Base-by-base conservation (phyloP, 257 asterid species). In the Parsonsia alboflavescens region DNA sequence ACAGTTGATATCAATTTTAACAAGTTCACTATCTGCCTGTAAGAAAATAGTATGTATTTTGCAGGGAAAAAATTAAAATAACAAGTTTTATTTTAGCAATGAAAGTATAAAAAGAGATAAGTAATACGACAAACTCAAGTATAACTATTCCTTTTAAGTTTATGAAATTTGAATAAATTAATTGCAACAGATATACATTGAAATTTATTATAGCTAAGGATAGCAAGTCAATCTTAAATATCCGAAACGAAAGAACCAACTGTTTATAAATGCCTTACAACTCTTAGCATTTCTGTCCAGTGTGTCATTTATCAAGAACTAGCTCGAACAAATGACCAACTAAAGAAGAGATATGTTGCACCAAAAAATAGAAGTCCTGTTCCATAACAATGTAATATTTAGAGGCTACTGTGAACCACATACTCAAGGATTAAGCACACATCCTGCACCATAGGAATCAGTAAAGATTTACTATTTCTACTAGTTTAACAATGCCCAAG, bases 21-120 rank as follows among this genome's bases (percentile, higher is more conserved):
- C 87, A 61, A 79, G 81, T 74, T 82, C 88, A 81, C 81, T 85
- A 75, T 84, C 89, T 82, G 80, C 90, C 97, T 91, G 93, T 75
- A 85, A 84, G 41, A 72, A 73, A 78, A 80, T 52, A 78, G 53
- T 62, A 83, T 65, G 28, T 78, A 77, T 67, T 63, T 26, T 41
- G 62, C 73, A 44, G 56, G 28, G 24, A 50, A 67, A 41, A 54
- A 48, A 7, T 42, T 21, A 70, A 63, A n/a, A 19, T 12, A 70
- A 19, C 62, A 33, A 28, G 22, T 17, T 21, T 26, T 15, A 17
- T 3, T 39, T 39, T 24, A 42, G 52, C 39, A 10, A 11, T 45
- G 30, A 16, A 13, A 42, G 24, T 7, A 45, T 11, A 41, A 75
- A 64, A 9, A 50, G 39, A 57, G 2, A 22, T 4, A 59, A 41